phyloP scores from a whole-genome alignment of 2,329 filamentous ascomycete species.

The Aureobasidium melanogenum region DNA sequence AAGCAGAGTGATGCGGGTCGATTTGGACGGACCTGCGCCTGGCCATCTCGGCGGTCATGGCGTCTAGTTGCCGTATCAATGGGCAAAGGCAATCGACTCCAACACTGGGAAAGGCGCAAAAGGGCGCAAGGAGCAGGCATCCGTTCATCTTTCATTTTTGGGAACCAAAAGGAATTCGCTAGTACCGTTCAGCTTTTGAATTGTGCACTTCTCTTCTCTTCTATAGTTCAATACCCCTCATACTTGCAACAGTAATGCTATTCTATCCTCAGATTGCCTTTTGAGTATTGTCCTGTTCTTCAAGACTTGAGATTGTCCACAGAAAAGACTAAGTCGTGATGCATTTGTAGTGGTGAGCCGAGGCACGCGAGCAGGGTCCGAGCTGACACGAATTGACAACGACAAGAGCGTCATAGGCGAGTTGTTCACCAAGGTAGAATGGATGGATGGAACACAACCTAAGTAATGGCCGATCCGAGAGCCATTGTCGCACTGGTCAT shows the following conservation, averaged over 20 bases:
- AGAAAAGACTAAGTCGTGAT: not conserved
- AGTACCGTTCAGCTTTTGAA: not conserved
- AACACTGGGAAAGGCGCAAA: not conserved
- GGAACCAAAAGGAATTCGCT: not conserved
- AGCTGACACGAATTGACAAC: not conserved
- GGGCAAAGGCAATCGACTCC: not conserved
- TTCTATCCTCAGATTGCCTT: not conserved
- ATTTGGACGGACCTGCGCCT: slow-evolving; percentile 43
- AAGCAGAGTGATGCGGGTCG: slow-evolving; percentile 41
- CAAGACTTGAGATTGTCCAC: not conserved
- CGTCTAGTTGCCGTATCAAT: slow-evolving; percentile 6
- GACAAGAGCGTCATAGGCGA: not conserved
- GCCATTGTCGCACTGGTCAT: slow-evolving; percentile 41
- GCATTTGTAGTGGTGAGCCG: not conserved
- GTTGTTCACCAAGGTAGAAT: slow-evolving; percentile 6
- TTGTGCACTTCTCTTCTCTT: slow-evolving; percentile 5
- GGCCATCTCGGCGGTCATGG: slow-evolving; percentile 19
- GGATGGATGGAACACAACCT: not conserved
- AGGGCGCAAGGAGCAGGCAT: slow-evolving; percentile 1
- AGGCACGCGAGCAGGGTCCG: not conserved
- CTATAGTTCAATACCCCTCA: slow-evolving; percentile 10
- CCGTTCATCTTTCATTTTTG: not conserved
- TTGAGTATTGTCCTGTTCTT: not conserved
- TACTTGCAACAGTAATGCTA: slow-evolving; percentile 9
- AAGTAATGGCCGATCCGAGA: slow-evolving; percentile 32